Percentiles rank a stretch among this genome's conserved stretches.
Conservation (phyloP, 768 basidiomycete genomes). For the Gymnopilus dilepis region DNA sequence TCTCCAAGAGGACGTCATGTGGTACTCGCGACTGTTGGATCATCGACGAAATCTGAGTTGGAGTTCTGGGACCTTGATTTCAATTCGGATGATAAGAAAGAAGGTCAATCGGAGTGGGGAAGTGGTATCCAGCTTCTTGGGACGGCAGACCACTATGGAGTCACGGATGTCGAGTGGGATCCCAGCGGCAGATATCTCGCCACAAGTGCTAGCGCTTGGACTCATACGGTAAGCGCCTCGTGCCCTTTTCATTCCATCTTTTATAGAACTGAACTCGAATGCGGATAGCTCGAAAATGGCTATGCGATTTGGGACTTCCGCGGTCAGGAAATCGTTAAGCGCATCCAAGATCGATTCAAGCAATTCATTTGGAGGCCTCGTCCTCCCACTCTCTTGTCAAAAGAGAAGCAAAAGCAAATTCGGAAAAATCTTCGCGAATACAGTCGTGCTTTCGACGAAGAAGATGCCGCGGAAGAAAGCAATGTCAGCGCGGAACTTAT, state of each 20-base stretch:
- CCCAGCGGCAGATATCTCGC: conserved; percentile 93
- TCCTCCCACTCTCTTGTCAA: conserved; percentile 84
- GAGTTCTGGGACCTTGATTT: conserved; percentile 99
- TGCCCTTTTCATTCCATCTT: neutral
- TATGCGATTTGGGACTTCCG: conserved; percentile 98
- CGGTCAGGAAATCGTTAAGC: conserved; percentile 92
- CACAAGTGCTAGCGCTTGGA: conserved; percentile 94
- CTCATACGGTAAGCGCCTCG: conserved; percentile 71
- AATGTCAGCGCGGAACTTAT: conserved; percentile 93
- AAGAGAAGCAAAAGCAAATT: conserved; percentile 86
- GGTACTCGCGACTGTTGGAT: conserved; percentile 94
- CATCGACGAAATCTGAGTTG: conserved; percentile 92
- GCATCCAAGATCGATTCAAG: conserved; percentile 93
- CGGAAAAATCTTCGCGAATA: conserved; percentile 91
- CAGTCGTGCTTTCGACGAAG: conserved; percentile 92
- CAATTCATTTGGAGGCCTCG: conserved; percentile 99
- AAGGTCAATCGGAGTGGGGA: conserved; percentile 77
- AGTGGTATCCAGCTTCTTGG: conserved; percentile 84
- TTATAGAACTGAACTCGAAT: neutral
- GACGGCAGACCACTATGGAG: conserved; percentile 92
- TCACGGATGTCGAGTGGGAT: conserved; percentile 99
- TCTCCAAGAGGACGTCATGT: conserved; percentile 96
- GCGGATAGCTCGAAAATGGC: conserved; percentile 89
- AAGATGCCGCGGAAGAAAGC: conserved; percentile 94
- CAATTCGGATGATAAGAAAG: conserved; percentile 64